phyloP scores from a whole-genome alignment of 2,329 filamentous ascomycete genomes.

The Fusarium concolor region DNA sequence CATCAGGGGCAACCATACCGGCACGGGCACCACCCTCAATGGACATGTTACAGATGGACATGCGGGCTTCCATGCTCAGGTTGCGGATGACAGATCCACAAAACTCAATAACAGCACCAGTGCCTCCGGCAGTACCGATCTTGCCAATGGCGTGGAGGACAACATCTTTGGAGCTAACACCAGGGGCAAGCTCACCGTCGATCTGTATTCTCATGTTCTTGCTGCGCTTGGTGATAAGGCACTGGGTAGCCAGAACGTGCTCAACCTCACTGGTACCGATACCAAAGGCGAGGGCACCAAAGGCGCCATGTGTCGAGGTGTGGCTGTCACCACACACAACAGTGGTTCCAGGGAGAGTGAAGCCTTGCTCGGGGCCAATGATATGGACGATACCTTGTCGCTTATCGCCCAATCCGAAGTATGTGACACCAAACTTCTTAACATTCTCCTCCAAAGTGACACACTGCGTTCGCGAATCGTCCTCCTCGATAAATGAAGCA shows the following conservation, averaged over 20 bases:
- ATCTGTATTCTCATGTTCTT: conserved; percentile 99
- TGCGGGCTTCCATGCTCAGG: conserved; percentile 95
- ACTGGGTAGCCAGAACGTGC: conserved; percentile 97
- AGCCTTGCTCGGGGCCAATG: conserved; percentile 97
- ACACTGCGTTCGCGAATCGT: conserved; percentile 93
- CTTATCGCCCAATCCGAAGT: conserved; percentile 96
- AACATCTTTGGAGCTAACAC: conserved; percentile 96
- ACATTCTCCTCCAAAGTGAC: conserved; percentile 97
- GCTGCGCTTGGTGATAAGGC: conserved; percentile 91
- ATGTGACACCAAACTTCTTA: conserved; percentile 94
- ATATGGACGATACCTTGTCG: conserved; percentile 98
- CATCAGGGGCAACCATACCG: conserved; percentile 96
- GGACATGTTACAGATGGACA: conserved; percentile 99
- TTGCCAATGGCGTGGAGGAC: conserved; percentile 91
- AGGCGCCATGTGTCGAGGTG: conserved; percentile 97
- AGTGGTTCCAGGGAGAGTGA: conserved; percentile 96
- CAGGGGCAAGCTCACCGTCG: conserved; percentile 87
- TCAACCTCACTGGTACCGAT: conserved; percentile 99
- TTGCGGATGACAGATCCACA: conserved; percentile 91
- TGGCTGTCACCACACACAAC: conserved; percentile 98
- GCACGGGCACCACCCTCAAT: conserved; percentile 96
- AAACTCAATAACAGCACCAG: conserved; percentile 95
- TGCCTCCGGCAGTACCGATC: conserved; percentile 96
- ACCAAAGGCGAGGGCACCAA: conserved; percentile 93
- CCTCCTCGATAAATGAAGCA: conserved; percentile 92